Evolutionary conservation across 2,329 filamentous ascomycete genomes (phyloP).

Genomic region (Fusarium sp.): DNA sequence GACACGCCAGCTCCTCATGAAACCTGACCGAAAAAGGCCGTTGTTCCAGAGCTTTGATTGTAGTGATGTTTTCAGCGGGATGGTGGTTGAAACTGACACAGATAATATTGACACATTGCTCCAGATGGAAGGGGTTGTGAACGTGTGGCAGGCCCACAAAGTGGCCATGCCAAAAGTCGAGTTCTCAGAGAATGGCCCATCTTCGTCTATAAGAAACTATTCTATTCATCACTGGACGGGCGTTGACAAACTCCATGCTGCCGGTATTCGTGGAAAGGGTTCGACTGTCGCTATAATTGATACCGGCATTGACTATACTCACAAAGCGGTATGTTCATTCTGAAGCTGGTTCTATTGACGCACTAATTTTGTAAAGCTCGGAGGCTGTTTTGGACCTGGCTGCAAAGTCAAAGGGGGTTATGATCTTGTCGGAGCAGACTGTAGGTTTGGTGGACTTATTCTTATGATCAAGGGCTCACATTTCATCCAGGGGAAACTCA

Average conservation of each 20-base stretch:
- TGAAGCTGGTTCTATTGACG: not conserved
- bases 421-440: constrained; percentile 49
- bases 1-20: constrained; percentile 35
- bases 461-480: constrained; percentile 8
- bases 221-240: constrained; percentile 52
- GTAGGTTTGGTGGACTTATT: constrained; percentile 30
- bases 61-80: constrained; percentile 48
- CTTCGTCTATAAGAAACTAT: constrained; percentile 41
- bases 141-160: constrained; percentile 49
- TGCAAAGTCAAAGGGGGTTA: constrained; percentile 52
- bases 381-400: constrained; percentile 51
- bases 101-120: constrained; percentile 48
- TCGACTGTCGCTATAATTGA: constrained; percentile 53
- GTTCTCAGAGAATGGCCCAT: constrained; percentile 17
- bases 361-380: constrained; percentile 43
- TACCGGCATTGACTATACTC: constrained; percentile 52
- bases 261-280: constrained; percentile 51
- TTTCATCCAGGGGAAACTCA: constrained; percentile 42
- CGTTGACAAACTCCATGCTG: constrained; percentile 50
- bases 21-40: constrained; percentile 15
- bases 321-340: constrained; percentile 45
- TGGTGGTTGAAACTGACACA: constrained; percentile 45
- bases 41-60: constrained; percentile 47
- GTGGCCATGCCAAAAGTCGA: constrained; percentile 37
- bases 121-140: constrained; percentile 47